These are phyloP conservation scores for Quercus engelmannii DNA, from an alignment of 306 rosid genomes.

Conservation along the genomic window DNA sequence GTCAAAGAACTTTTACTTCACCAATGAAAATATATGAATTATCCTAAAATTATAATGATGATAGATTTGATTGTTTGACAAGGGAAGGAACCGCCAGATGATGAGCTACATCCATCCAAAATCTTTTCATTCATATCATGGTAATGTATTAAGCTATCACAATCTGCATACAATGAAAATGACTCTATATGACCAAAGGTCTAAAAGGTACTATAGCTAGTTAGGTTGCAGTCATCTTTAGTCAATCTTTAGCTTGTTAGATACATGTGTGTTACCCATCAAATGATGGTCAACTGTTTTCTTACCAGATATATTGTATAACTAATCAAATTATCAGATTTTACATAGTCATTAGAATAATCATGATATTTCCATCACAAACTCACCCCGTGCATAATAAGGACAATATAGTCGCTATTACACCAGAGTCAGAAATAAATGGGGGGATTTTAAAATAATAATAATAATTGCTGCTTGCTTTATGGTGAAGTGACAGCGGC, in stretches of 20 bases:
- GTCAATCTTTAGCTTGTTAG: background rate
- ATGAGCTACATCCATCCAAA: background rate
- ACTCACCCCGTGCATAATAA: background rate
- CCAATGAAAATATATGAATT: background rate
- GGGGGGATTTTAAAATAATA: background rate
- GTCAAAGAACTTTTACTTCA: background rate
- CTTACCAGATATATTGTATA: background rate
- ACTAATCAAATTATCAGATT: slow-evolving; percentile 7
- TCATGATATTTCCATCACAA: background rate
- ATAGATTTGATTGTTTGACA: background rate
- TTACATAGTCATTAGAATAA: background rate
- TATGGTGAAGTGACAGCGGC: background rate
- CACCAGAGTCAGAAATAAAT: background rate
- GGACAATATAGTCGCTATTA: background rate
- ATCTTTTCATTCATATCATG: background rate
- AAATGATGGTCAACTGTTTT: background rate
- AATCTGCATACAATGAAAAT: background rate
- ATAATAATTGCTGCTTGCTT: background rate
- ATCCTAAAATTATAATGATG: background rate
- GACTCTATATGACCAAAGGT: background rate
- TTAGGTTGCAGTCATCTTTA: slow-evolving; percentile 1
- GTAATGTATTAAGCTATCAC: background rate
- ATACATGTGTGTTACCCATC: background rate
- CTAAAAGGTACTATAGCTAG: background rate
- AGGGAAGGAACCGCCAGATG: background rate